phyloP scores from a whole-genome alignment of 306 rosid species.

The Fragaria nilgerrensis region DNA sequence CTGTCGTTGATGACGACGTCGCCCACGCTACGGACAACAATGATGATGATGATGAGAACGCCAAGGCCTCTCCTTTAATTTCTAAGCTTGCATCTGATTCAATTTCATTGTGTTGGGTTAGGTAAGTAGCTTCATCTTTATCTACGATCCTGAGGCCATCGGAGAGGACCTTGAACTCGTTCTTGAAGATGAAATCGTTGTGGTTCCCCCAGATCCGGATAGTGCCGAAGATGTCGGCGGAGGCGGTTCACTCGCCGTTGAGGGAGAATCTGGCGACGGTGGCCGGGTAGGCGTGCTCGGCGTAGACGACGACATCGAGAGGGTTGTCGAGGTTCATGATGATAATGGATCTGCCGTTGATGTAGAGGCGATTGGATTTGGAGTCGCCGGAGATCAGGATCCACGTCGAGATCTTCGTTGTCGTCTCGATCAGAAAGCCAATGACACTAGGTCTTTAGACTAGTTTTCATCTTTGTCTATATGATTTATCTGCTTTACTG shows the following conservation, averaged over 20 bases:
- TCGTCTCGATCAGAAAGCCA: too few relatives aligned
- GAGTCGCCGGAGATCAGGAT: slow-evolving; percentile 84
- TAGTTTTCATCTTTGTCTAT: too few relatives aligned
- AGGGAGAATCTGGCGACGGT: slow-evolving; percentile 93
- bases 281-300: slow-evolving; percentile 81
- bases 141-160: slow-evolving; percentile 80
- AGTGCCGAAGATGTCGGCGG: slow-evolving; percentile 85
- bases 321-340: slow-evolving; percentile 75
- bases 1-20: too few relatives aligned
- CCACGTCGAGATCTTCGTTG: slow-evolving; percentile 9
- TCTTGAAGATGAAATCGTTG: slow-evolving; percentile 73
- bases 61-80: too few relatives aligned
- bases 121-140: too few relatives aligned
- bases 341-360: slow-evolving; percentile 85
- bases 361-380: slow-evolving; percentile 61
- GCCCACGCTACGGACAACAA: too few relatives aligned
- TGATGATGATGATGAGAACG: too few relatives aligned
- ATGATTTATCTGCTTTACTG: too few relatives aligned
- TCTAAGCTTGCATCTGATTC: too few relatives aligned
- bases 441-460: too few relatives aligned
- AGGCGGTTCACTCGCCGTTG: slow-evolving; percentile 90
- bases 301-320: slow-evolving; percentile 73
- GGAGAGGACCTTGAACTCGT: slow-evolving; percentile 79
- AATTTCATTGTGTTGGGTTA: too few relatives aligned
- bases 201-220: slow-evolving; percentile 95